Base-by-base conservation (phyloP, 345 rosid species). In the Arabis hirsuta region DNA sequence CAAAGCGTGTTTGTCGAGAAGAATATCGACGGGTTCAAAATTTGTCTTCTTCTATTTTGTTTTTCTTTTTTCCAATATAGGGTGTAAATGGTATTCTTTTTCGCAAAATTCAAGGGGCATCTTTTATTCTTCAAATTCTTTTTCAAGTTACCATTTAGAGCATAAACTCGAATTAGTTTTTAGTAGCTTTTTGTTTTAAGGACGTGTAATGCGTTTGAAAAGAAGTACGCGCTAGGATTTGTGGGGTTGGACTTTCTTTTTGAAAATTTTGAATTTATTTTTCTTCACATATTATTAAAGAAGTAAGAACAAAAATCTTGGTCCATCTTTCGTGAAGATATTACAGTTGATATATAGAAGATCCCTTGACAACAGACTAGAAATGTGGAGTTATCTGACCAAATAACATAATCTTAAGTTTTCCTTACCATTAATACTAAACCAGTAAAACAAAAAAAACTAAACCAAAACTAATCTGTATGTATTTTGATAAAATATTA, bases 1-100 rank as follows among this genome's bases (percentile, higher is more conserved):
- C 14, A 44, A 32, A 74, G 41, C 62, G 73, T 43, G 67, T 74
- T 74, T 46, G 55, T 42, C 55, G 22, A 38, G 55, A 65, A 57
- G 46, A 65, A 66, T 6, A 48, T 66, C 50, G 67, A 58, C 47
- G 22, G 55, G 7, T 2, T 58, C 41, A 32, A 58, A 48, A 66
- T 58, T 66, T 58, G 60, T 74, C 62, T 51, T 43, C 55, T 59
- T 67, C 29, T 58, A 3, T 24, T 11, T 34, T 11, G 10, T 27
- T 39, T 5, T 19, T 3, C 3, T 55, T 0, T 19, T 19, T 5
- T 3, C 11, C 41, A 7, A 60, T 32, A 57, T n/a, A n/a, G n/a
- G n/a, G n/a, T n/a, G n/a, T n/a, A n/a, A n/a, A n/a, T n/a, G n/a
- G n/a, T n/a, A n/a, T n/a, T n/a, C n/a, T n/a, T n/a, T n/a, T n/a